Evolutionary conservation across 805 yeast genomes (phyloP).

Genomic region (Pichia sporocuriosa): DNA sequence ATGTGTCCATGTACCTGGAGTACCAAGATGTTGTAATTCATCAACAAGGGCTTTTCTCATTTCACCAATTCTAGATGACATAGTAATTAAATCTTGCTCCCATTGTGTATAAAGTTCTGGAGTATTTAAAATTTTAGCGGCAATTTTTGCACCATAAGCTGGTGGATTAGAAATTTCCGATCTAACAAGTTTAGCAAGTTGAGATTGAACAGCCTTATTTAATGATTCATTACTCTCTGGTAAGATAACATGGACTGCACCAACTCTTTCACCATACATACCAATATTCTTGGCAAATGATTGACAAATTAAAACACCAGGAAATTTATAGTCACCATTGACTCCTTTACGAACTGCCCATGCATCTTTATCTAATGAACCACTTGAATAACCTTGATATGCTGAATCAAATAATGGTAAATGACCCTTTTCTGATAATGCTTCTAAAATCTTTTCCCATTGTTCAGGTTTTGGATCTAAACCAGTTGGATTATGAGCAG

Average conservation of each 20-base stretch:
- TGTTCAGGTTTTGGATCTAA: constrained; percentile 81
- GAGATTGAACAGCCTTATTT: constrained; percentile 59
- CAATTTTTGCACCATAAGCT: constrained; percentile 91
- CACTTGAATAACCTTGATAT: constrained; percentile 95
- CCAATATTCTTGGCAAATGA: constrained; percentile 96
- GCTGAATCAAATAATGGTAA: constrained; percentile 89
- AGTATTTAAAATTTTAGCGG: constrained; percentile 61
- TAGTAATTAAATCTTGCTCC: constrained; percentile 75
- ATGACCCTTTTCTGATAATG: constrained; percentile 54
- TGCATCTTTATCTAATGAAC: constrained; percentile 76
- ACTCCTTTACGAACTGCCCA: constrained; percentile 71
- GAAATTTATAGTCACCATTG: constrained; percentile 39
- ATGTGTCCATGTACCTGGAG: constrained; percentile 94
- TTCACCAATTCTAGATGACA: constrained; percentile 74
- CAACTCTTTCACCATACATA: constrained; percentile 96
- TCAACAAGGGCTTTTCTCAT: constrained; percentile 71
- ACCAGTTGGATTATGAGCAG: constrained; percentile 98
- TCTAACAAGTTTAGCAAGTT: constrained; percentile 68
- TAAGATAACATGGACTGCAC: constrained; percentile 76
- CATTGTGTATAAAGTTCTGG: constrained; percentile 70
- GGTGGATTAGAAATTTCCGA: constrained; percentile 92
- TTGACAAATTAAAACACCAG: constrained; percentile 71
- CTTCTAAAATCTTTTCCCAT: constrained; percentile 68
- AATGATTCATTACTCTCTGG: constrained; percentile 37
- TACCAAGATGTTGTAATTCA: constrained; percentile 51